A percentile compares a stretch with the other conserved stretches of the same genome.
These are phyloP conservation scores for Zoysia japonica DNA, from an alignment of 176 grass and related monocot species.

Conservation along the genomic window DNA sequence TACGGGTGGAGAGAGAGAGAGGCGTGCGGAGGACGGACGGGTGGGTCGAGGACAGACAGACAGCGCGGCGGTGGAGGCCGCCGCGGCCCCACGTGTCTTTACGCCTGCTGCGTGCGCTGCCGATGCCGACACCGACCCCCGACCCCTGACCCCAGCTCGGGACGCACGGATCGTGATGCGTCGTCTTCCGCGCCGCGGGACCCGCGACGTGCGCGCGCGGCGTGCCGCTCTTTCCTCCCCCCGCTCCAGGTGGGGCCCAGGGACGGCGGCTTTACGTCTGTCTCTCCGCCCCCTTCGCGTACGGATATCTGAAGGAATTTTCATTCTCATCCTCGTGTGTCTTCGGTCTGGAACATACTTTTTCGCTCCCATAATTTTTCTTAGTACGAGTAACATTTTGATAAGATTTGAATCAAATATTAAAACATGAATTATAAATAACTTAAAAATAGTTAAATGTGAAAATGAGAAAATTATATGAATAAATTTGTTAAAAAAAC, in stretches of 20 bases:
- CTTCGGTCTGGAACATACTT: too few relatives aligned
- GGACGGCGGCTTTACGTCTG: conserved; percentile 39
- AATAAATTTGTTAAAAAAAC: too few relatives aligned
- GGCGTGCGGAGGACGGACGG: conserved; percentile 20
- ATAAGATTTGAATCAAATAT: too few relatives aligned
- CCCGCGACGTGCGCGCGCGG: conserved; percentile 34
- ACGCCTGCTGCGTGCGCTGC: conserved; percentile 48
- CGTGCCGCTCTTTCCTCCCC: conserved; percentile 23
- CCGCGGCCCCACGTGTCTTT: conserved; percentile 53
- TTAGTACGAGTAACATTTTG: too few relatives aligned
- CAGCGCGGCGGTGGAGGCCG: conserved; percentile 41
- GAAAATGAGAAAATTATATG: too few relatives aligned
- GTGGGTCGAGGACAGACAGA: conserved; percentile 12
- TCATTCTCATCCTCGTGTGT: too few relatives aligned
- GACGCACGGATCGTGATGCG: conserved; percentile 54
- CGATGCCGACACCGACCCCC: conserved; percentile 30
- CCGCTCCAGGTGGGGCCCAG: conserved; percentile 3
- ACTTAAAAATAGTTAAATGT: too few relatives aligned
- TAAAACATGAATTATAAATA: too few relatives aligned
- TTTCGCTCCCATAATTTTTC: too few relatives aligned
- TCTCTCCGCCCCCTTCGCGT: too few relatives aligned
- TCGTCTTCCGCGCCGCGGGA: conserved; percentile 46
- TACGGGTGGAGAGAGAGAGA: background rate
- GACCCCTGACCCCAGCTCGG: conserved; percentile 41
- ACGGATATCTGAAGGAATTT: too few relatives aligned